Percentiles rank a stretch among this genome's conserved stretches.
These are phyloP conservation scores for Fusarium odoratissimum DNA, from an alignment of 2,329 filamentous ascomycete species.

Conservation along the genomic window DNA sequence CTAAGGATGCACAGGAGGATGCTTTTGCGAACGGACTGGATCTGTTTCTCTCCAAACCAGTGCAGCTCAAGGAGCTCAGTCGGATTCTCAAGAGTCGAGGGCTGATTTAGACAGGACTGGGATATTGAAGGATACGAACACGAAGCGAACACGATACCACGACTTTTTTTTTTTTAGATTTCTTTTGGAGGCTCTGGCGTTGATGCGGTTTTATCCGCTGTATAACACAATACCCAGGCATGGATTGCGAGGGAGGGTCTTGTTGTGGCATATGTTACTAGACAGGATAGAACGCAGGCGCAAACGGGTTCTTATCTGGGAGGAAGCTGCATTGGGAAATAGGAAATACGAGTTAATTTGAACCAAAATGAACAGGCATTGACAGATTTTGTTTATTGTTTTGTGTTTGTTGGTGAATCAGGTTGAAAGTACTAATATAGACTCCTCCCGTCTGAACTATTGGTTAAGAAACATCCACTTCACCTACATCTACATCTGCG, in stretches of 20 bases:
- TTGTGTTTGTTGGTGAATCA: neutral
- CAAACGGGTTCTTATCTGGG: neutral
- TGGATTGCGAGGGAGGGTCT: neutral
- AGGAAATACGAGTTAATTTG: neutral
- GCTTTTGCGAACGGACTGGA: slow-evolving; percentile 66
- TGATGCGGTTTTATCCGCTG: slow-evolving; percentile 16
- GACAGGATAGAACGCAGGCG: slow-evolving; percentile 23
- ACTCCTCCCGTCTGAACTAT: neutral
- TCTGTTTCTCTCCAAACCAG: slow-evolving; percentile 66
- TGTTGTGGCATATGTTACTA: slow-evolving; percentile 14
- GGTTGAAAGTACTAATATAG: neutral
- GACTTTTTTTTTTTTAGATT: neutral
- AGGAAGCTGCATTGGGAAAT: neutral
- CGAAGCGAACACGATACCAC: slow-evolving; percentile 20
- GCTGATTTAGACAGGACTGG: slow-evolving; percentile 8
- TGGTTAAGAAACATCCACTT: neutral
- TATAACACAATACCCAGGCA: neutral
- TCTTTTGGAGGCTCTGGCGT: neutral
- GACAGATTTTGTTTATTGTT: fast-evolving
- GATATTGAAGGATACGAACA: neutral
- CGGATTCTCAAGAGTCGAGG: slow-evolving; percentile 21
- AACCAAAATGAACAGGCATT: fast-evolving
- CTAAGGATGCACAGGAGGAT: slow-evolving; percentile 62
- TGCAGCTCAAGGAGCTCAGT: slow-evolving; percentile 56
- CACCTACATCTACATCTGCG: neutral